Percentiles rank a stretch among this genome's conserved stretches.
These are phyloP conservation scores for Carex pumila DNA, from an alignment of 176 grass and related monocot species.

Conservation along the genomic window DNA sequence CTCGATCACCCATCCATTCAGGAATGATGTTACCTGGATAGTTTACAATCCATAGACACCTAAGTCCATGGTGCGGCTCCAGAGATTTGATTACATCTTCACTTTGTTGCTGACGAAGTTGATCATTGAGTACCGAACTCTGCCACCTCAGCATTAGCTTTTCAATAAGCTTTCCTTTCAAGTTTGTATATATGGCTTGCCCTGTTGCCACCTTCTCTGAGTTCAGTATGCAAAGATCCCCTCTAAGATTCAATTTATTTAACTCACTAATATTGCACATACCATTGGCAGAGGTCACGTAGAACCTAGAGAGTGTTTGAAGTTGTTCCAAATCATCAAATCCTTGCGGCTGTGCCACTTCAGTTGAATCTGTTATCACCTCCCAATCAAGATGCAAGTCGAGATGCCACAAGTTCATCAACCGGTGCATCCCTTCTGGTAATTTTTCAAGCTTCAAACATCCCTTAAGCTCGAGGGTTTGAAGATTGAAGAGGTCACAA, in stretches of 20 bases:
- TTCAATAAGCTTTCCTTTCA: conserved; percentile 33
- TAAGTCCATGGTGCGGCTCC: conserved; percentile 21
- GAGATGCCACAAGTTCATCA: conserved; percentile 46
- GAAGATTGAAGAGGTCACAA: conserved; percentile 38
- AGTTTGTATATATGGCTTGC: conserved; percentile 23
- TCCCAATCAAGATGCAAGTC: conserved; percentile 51
- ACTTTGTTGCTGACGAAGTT: not conserved
- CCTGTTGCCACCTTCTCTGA: conserved; percentile 14
- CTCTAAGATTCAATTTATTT: conserved; percentile 37
- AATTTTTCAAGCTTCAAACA: conserved; percentile 33
- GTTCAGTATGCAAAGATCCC: conserved; percentile 59
- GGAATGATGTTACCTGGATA: conserved; percentile 41
- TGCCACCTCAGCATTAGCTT: conserved; percentile 50
- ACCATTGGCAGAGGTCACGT: conserved; percentile 17
- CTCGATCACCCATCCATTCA: conserved; percentile 21
- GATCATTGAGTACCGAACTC: not conserved
- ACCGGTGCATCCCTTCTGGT: conserved; percentile 27
- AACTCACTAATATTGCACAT: conserved; percentile 34
- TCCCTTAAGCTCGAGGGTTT: conserved; percentile 31
- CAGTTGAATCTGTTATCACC: conserved; percentile 10
- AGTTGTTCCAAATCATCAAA: conserved; percentile 22
- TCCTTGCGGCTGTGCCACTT: not conserved
- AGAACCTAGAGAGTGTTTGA: conserved; percentile 30
- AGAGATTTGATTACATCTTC: conserved; percentile 23
- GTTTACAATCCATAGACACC: conserved; percentile 34